Evolutionary conservation across 2,329 filamentous ascomycete genomes (phyloP).

Genomic region (Leptographium flavum): DNA sequence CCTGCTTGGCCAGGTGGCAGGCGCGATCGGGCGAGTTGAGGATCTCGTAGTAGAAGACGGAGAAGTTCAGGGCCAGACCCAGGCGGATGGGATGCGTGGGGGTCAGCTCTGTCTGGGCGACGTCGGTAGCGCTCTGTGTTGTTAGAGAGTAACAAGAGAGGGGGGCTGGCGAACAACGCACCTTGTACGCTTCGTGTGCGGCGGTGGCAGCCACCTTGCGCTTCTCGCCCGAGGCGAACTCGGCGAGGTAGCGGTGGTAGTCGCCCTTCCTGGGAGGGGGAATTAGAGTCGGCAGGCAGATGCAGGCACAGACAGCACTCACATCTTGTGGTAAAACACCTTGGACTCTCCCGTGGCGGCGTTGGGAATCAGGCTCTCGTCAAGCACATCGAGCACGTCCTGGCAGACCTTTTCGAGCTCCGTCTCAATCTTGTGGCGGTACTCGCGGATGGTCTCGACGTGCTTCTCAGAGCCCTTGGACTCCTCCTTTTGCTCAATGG

Average conservation of each 20-base stretch:
- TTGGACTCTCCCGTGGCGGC: constrained; percentile 95
- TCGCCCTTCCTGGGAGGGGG: constrained; percentile 72
- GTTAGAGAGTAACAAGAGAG: no score
- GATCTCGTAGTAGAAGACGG: constrained; percentile 99
- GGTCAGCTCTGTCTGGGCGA: constrained; percentile 76
- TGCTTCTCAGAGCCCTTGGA: constrained; percentile 93
- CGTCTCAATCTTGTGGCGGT: constrained; percentile 95
- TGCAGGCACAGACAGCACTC: constrained; percentile 11
- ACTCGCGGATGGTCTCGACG: constrained; percentile 88
- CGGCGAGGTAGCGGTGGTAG: constrained; percentile 97
- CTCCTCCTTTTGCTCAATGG: constrained; percentile 99
- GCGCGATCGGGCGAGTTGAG: constrained; percentile 96
- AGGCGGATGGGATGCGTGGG: constrained; percentile 90
- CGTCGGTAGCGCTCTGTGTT: constrained; percentile 75
- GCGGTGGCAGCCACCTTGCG: constrained; percentile 89
- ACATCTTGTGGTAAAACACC: constrained; percentile 99
- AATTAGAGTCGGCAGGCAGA: neutral
- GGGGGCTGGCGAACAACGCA: no score
- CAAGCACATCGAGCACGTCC: constrained; percentile 88
- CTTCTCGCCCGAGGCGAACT: constrained; percentile 88
- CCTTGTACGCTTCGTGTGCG: constrained; percentile 97
- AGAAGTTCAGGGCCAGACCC: constrained; percentile 88
- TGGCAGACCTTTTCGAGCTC: constrained; percentile 97
- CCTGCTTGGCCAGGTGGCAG: constrained; percentile 93
- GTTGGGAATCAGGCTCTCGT: constrained; percentile 85